Evolutionary conservation across 768 basidiomycete genomes (phyloP).

Genomic region (Naganishia vaughanmartiniae): DNA sequence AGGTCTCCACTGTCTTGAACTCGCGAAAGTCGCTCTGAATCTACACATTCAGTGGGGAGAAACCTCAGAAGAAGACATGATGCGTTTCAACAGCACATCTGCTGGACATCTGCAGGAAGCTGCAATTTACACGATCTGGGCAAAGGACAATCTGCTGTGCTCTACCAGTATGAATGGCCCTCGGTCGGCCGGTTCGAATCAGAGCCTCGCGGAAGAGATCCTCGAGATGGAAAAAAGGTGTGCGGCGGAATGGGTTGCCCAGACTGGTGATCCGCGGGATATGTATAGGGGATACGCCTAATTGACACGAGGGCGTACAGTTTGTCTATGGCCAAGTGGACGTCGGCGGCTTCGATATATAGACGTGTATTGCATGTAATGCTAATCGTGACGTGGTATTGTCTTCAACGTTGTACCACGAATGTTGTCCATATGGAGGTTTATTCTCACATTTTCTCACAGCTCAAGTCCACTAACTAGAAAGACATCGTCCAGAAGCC

Average conservation of each 20-base stretch:
- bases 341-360: too few species aligned
- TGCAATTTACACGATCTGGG: constrained; percentile 27
- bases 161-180: constrained; percentile 15
- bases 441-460: too few species aligned
- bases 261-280: background rate
- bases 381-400: too few species aligned
- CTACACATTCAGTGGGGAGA: constrained; percentile 1
- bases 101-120: constrained; percentile 20
- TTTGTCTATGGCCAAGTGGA: too few species aligned
- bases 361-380: too few species aligned
- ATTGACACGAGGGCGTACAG: background rate
- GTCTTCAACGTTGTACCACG: too few species aligned
- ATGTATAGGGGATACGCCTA: background rate
- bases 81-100: background rate
- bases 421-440: too few species aligned
- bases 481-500: too few species aligned
- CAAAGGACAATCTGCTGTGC: background rate
- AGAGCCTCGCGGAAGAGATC: constrained; percentile 14
- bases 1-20: constrained; percentile 30
- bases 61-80: background rate
- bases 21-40: constrained; percentile 29
- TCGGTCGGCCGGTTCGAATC: background rate
- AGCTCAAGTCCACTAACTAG: too few species aligned
- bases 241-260: background rate
- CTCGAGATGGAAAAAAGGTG: background rate